Percentiles rank a stretch among this genome's conserved stretches.
phyloP scores from a whole-genome alignment of 257 asterid species.

The Datura wrightii region DNA sequence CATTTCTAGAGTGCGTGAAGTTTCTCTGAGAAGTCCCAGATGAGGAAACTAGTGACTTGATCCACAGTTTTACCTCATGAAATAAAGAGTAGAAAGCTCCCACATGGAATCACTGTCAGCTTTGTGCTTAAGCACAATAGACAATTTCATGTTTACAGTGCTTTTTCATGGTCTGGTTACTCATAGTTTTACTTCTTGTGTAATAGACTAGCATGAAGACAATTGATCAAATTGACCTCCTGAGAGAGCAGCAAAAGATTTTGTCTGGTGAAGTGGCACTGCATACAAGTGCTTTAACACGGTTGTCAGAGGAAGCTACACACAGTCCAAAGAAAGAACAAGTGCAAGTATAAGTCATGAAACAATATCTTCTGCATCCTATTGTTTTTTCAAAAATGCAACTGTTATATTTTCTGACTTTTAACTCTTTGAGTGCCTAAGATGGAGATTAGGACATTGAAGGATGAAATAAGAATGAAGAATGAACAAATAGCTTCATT shows the following conservation, averaged over 20 bases:
- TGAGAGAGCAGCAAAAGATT: conserved; percentile 92
- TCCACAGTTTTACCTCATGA: neutral
- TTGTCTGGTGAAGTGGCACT: conserved; percentile 91
- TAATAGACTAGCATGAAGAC: conserved; percentile 70
- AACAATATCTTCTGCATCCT: conserved; percentile 15
- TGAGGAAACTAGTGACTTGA: conserved; percentile 24
- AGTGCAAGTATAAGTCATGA: conserved; percentile 58
- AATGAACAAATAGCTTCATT: conserved; percentile 75
- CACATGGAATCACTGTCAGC: conserved; percentile 4
- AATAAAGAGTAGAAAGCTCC: neutral
- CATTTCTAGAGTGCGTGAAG: neutral
- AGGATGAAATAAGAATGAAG: conserved; percentile 74
- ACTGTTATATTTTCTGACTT: conserved; percentile 31
- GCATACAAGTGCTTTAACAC: conserved; percentile 79
- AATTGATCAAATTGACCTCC: conserved; percentile 84
- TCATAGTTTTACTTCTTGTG: conserved; percentile 36
- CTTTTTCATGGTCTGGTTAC: conserved; percentile 25
- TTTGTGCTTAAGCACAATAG: neutral
- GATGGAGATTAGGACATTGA: conserved; percentile 78
- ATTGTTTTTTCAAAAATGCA: conserved; percentile 23
- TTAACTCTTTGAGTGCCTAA: conserved; percentile 38
- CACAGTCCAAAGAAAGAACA: conserved; percentile 66
- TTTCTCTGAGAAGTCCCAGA: conserved; percentile 20
- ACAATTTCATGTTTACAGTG: neutral
- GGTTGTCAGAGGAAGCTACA: conserved; percentile 76